These are phyloP conservation scores for Termitomyces sp. DNA, from an alignment of 768 basidiomycete genomes.

Conservation along the genomic window DNA sequence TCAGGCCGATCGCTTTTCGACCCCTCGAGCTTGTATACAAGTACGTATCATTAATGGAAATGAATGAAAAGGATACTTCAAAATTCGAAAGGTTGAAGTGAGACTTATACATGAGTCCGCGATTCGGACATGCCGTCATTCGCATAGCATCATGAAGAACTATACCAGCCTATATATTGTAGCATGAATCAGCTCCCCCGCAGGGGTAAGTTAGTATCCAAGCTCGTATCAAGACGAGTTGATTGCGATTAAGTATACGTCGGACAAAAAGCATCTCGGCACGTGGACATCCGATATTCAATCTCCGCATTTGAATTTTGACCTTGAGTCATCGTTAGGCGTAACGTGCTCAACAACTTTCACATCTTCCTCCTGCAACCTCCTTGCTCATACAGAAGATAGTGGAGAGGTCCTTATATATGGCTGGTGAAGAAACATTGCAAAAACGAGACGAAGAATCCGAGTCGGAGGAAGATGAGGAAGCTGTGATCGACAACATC, in stretches of 20 bases:
- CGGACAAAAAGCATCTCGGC: conserved; percentile 1
- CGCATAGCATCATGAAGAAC: neutral
- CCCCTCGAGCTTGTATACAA: too few relatives aligned
- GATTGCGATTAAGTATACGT: too few relatives aligned
- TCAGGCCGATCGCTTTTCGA: neutral
- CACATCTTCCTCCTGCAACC: neutral
- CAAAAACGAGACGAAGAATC: conserved; percentile 63
- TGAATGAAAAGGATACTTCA: too few relatives aligned
- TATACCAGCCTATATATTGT: neutral
- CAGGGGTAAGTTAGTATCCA: too few relatives aligned
- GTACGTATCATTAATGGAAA: too few relatives aligned
- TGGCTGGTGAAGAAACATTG: conserved; percentile 66
- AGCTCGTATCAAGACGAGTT: neutral
- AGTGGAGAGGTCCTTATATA: conserved; percentile 17
- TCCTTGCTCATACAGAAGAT: neutral
- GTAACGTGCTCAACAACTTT: neutral
- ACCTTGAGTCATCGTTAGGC: conserved; percentile 1
- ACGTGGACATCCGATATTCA: conserved; percentile 17
- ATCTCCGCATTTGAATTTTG: conserved; percentile 12
- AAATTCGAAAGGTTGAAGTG: neutral
- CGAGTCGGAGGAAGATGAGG: conserved; percentile 63
- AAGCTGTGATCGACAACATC: conserved; percentile 45
- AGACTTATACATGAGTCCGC: too few relatives aligned
- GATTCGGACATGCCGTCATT: neutral
- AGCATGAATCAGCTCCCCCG: too few relatives aligned